Evolutionary conservation across 768 basidiomycete genomes (phyloP), one percentile per base, ranked within the genome.

Genomic region (Holtermanniella nyarrowii): DNA sequence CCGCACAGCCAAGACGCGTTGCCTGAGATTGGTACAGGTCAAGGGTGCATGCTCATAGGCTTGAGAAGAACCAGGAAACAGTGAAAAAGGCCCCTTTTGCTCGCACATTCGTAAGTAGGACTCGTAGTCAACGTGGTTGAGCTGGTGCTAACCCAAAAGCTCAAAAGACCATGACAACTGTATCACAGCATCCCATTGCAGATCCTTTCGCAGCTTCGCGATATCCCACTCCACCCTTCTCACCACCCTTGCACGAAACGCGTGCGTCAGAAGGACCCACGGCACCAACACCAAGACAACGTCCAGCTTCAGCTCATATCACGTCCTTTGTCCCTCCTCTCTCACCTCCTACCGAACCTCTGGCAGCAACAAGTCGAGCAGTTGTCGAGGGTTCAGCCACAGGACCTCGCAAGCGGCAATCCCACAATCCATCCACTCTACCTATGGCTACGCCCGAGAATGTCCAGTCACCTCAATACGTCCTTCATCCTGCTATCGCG

Each of bases 401-500:
- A 1, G 52, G 50, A 4, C 42, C 62, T 2, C 56, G 63, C 18
- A 59, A 66, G 39, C 55, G 65, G 26, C 62, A 65, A 52, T 71
- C 69, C 1, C 69, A 71, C 50, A 67, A 71, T 45, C 69, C 69
- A 3, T 52, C 57, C 10, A 48, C 55, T 10, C 27, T 37, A 18
- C 22, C 31, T 21, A 21, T 46, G 23, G 40, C 60, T 3, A 56
- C 60, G 4, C 49, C 62, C 4, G 54, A 41, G 7, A 53, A 50
- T 26, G 52, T 53, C 10, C 63, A 62, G 13, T 60, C 62, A 25
- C 65, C 66, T 2, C 66, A 70, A 47, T 69, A 67, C 45, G 65
- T 67, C 40, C 59, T 70, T 18, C 70, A 73, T 44, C 72, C 72
- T 4, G 68, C 72, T 2, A 68, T 73, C 1, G 70, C 57, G n/a